Conservation (phyloP, 1,284 basidiomycete genomes). For the Cronartium quercuum region DNA sequence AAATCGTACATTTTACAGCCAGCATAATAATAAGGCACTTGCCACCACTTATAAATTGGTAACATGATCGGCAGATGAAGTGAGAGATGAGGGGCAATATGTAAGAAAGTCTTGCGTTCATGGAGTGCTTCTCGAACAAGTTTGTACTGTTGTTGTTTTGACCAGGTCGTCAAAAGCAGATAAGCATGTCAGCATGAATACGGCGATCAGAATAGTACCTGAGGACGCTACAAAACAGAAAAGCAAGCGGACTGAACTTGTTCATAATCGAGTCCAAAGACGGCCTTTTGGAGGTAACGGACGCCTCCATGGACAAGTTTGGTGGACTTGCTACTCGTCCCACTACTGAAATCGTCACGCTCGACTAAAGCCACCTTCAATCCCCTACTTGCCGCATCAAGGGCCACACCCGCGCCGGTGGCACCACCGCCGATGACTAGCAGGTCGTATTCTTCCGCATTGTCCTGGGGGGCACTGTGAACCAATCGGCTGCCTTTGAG, state of each 20-base stretch:
- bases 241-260: constrained; percentile 41
- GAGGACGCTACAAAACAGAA: not conserved
- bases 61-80: constrained; percentile 91
- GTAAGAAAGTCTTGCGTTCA: constrained; percentile 85
- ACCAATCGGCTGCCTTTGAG: constrained; percentile 50
- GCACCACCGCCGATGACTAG: constrained; percentile 85
- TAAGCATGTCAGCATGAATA: not conserved
- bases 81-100: constrained; percentile 90
- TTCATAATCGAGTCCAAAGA: constrained; percentile 89
- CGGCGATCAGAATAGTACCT: not conserved
- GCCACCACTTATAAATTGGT: constrained; percentile 92
- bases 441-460: constrained; percentile 54
- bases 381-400: constrained; percentile 87
- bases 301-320: constrained; percentile 98
- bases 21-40: constrained; percentile 89
- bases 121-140: constrained; percentile 88
- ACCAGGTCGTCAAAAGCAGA: not conserved
- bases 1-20: constrained; percentile 97
- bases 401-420: constrained; percentile 85
- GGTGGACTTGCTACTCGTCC: constrained; percentile 93
- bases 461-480: not conserved
- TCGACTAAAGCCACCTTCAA: constrained; percentile 90
- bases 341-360: constrained; percentile 81
- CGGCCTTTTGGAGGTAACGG: constrained; percentile 90
- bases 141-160: constrained; percentile 83